Evolutionary conservation across 73 alveolate genomes (phyloP).

Genomic region (Stentor coeruleus): DNA sequence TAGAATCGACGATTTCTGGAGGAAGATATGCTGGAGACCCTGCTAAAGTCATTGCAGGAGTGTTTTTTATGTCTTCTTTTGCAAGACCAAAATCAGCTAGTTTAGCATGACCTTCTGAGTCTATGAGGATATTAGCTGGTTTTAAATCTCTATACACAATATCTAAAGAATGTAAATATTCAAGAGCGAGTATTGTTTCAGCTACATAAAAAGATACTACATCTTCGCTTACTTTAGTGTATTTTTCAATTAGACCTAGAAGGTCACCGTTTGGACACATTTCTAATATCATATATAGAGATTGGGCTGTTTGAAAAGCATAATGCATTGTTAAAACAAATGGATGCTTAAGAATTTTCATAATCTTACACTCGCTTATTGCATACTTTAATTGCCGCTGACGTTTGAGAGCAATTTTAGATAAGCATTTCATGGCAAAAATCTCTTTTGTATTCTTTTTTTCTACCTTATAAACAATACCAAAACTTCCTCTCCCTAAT

Average conservation of each 20-base stretch:
- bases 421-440: slow-evolving; percentile 35
- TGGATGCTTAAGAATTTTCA: slow-evolving; percentile 44
- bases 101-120: slow-evolving; percentile 72
- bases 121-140: slow-evolving; percentile 90
- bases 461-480: slow-evolving; percentile 35
- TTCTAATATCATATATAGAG: slow-evolving; percentile 53
- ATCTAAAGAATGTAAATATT: slow-evolving; percentile 47
- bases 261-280: slow-evolving; percentile 71
- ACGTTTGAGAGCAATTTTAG: slow-evolving; percentile 22
- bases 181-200: slow-evolving; percentile 60
- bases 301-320: slow-evolving; percentile 53
- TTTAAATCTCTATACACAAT: slow-evolving; percentile 84
- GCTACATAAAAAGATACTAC: slow-evolving; percentile 51
- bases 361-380: slow-evolving; percentile 32
- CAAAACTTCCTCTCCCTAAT: slow-evolving; percentile 39
- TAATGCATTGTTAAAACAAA: slow-evolving; percentile 39
- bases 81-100: slow-evolving; percentile 93
- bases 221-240: slow-evolving; percentile 45
- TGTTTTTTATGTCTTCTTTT: slow-evolving; percentile 73
- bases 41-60: slow-evolving; percentile 85
- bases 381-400: slow-evolving; percentile 34
- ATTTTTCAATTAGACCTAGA: slow-evolving; percentile 37
- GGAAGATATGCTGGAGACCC: slow-evolving; percentile 98
- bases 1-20: slow-evolving; percentile 89
- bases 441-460: slow-evolving; percentile 3